Evolutionary conservation across 1,284 basidiomycete genomes (phyloP), one percentile per base, ranked within the genome.

Genomic region (Pholiota adiposa): DNA sequence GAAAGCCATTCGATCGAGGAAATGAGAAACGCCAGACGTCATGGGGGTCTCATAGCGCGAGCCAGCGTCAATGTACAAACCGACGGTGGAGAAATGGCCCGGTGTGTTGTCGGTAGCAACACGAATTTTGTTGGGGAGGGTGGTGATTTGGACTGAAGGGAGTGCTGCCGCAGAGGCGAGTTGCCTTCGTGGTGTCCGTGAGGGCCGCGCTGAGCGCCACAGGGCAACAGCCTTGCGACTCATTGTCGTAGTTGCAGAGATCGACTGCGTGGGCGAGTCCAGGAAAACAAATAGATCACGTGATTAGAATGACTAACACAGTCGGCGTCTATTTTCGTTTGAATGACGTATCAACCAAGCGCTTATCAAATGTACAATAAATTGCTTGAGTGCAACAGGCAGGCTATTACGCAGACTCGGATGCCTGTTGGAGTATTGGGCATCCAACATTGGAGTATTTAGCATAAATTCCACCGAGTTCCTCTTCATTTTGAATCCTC

Each of bases 1-100:
- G 84, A 97, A 98, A 0, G 97, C 96, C 85, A 99, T 89, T 64
- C 96, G 85, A 71, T 98, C 96, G 38, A 98, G 73, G 69, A 98
- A 90, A 82, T 98, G 96, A 64, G 93, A 94, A 5, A 90, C 88
- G 0, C 97, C 97, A 18, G 87, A 88, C 0, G 85, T 92, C 54
- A 84, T 77, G 8, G 83, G 77, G 12, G 85, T 88, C 75, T 99
- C 97, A 80, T 92, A 97, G n/a, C 97, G 84, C 36, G 93, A 90
- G 21, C 97, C 97, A 4, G 94, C 94, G 73, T 98, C 95, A 65
- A 98, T 84, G 69, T 96, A 98, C 34, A 99, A 85, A 16, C 96
- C 97, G 1, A 97, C 85, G 1, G 96, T 92, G 53, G 96, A 92
- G 75, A 99, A 98, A 77, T 99, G 96, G 8, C 96, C 94, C 0